These are phyloP conservation scores for Salix suchowensis DNA, from an alignment of 345 rosid species.

Conservation along the genomic window DNA sequence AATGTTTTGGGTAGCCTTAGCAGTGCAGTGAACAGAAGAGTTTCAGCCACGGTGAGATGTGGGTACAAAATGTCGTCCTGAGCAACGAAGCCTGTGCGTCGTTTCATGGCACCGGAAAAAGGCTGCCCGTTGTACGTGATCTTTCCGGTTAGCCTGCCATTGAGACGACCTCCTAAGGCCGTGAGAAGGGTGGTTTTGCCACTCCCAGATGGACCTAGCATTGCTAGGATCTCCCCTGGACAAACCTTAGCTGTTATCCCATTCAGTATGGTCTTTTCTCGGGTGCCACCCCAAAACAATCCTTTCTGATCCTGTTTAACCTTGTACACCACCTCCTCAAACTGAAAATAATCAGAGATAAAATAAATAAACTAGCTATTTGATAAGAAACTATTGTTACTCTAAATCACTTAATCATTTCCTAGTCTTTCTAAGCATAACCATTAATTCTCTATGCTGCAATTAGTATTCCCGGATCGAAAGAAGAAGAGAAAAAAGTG, in stretches of 20 bases:
- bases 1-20: conserved; percentile 70
- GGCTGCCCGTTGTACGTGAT: conserved; percentile 88
- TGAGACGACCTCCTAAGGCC: conserved; percentile 93
- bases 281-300: conserved; percentile 43
- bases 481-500: not conserved
- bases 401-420: not conserved
- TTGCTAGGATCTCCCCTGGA: conserved; percentile 92
- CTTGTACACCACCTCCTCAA: conserved; percentile 88
- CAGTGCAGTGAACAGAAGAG: conserved; percentile 86
- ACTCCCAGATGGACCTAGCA: conserved; percentile 98
- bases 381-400: not conserved
- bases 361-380: not conserved
- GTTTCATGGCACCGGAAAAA: conserved; percentile 63
- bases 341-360: conserved; percentile 41
- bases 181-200: conserved; percentile 98
- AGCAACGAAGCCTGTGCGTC: conserved; percentile 87
- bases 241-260: conserved; percentile 79
- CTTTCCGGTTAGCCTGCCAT: conserved; percentile 64
- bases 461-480: not conserved
- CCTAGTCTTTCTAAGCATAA: not conserved
- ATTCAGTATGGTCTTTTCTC: conserved; percentile 73
- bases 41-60: conserved; percentile 86
- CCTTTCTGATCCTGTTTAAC: conserved; percentile 59
- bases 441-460: not conserved
- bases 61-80: conserved; percentile 89